Evolutionary conservation across 768 basidiomycete genomes (phyloP), one percentile per base, ranked within the genome.

Genomic region (Panaeolus cyanescens): DNA sequence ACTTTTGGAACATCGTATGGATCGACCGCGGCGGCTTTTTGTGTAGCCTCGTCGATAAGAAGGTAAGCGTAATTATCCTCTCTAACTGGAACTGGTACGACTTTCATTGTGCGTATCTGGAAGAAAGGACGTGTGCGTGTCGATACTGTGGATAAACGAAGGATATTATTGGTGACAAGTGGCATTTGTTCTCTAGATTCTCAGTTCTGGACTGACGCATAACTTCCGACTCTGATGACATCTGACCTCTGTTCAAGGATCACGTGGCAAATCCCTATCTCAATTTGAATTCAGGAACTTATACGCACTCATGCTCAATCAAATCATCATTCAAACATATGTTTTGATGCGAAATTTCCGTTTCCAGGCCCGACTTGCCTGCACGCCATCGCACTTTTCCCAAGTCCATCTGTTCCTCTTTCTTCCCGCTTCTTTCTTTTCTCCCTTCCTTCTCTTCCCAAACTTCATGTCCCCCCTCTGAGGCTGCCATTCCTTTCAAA

Each of bases 1-100:
- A 95, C 86, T 69, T 88, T 92, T 42, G 81, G 70, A 0, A 93
- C 84, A 66, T 95, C 91, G 70, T 82, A 95, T 0, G 90, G 87
- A 72, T 95, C 94, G 61, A 96, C 83, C 0, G 85, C 90, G 0
- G 91, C 92, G 1, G 93, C 93, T 58, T 82, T 83, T 58, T 83
- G 85, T 4, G 85, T 80, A 1, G 76, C 65, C 56, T 88, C 83
- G 74, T 93, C 92, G 62, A 94, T 76, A 75, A 95, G 77, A 17
- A 94, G 80, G 71, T 94, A 94, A 9, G 92, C 90, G 67, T 94
- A 95, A 72, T 95, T 95, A 73, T 95, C 93, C 31, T 84, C 74
- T 63, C 88, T 83, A 59, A 93, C 90, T 33, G 89, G 92, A 3
- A 95, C 85, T 2, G 93, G 86, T 13, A 94, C 76, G 70, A 95